Percentiles rank a stretch among this genome's conserved stretches.
Evolutionary conservation across 208 protist species (phyloP).

Genomic region (Trypanosoma cruzi): DNA sequence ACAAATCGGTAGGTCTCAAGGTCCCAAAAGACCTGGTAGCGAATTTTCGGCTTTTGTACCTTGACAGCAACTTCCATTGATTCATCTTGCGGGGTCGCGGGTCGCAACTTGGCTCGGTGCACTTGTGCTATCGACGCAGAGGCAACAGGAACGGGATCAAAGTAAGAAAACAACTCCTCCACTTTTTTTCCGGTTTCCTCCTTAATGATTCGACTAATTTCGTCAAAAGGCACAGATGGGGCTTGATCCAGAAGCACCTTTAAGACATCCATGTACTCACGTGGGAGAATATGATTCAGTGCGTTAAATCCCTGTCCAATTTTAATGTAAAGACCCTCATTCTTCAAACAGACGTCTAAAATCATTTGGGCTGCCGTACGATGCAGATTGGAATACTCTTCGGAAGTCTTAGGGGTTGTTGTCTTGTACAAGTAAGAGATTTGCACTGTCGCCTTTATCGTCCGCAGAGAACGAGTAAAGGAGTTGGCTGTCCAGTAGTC

Average conservation of each 20-base stretch:
- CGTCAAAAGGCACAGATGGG: slow-evolving; percentile 43
- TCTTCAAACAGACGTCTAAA: slow-evolving; percentile 63
- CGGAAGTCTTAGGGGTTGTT: slow-evolving; percentile 47
- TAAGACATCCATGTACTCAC: slow-evolving; percentile 77
- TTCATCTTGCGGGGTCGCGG: slow-evolving; percentile 19
- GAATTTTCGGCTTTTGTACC: slow-evolving; percentile 90
- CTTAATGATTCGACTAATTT: slow-evolving; percentile 56
- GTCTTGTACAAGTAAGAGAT: slow-evolving; percentile 74
- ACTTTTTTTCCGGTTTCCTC: slow-evolving; percentile 59
- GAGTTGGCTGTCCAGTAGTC: slow-evolving; percentile 67
- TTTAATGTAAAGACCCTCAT: slow-evolving; percentile 92
- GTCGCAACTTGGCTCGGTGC: slow-evolving; percentile 66
- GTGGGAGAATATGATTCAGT: slow-evolving; percentile 88
- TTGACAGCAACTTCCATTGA: slow-evolving; percentile 93
- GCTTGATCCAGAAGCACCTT: slow-evolving; percentile 78
- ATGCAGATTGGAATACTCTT: slow-evolving; percentile 66
- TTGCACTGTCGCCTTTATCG: slow-evolving; percentile 35
- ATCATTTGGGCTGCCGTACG: slow-evolving; percentile 42
- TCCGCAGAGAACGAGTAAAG: slow-evolving; percentile 61
- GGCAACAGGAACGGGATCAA: slow-evolving; percentile 91
- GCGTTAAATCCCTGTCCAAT: slow-evolving; percentile 84
- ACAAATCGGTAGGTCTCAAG: slow-evolving; percentile 75
- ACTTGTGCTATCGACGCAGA: slow-evolving; percentile 96
- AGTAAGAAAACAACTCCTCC: slow-evolving; percentile 83
- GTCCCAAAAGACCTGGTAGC: slow-evolving; percentile 83